These are phyloP conservation scores for Nicotiana attenuata DNA, from an alignment of 257 asterid genomes.

Conservation along the genomic window DNA sequence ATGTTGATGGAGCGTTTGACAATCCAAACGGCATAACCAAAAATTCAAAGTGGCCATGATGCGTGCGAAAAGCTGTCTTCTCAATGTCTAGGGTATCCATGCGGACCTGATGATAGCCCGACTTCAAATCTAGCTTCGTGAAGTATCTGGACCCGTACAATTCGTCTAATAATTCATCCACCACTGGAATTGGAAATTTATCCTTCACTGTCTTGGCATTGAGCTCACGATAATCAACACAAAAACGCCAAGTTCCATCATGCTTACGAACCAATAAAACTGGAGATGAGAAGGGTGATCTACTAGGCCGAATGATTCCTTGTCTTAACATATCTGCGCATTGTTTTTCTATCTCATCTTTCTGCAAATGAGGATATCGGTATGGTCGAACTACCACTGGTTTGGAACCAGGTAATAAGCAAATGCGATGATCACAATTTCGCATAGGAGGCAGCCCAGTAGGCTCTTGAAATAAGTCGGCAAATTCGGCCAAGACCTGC, in stretches of 20 bases:
- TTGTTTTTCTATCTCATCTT: not conserved
- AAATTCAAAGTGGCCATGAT: not conserved
- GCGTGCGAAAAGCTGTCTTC: not conserved
- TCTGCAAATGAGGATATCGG: not conserved
- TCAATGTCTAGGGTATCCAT: not conserved
- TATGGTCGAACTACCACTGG: not conserved
- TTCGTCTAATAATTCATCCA: not conserved
- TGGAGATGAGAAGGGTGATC: not conserved
- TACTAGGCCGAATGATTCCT: not conserved
- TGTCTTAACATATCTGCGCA: not conserved
- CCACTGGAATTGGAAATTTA: not conserved
- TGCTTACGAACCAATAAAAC: not conserved
- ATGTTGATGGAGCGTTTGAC: not conserved
- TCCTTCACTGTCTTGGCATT: not conserved
- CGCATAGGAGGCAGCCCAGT: not conserved
- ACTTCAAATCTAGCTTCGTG: not conserved
- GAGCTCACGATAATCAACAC: not conserved
- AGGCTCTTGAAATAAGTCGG: not conserved
- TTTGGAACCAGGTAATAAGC: not conserved
- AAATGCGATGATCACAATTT: not conserved
- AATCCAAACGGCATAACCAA: not conserved
- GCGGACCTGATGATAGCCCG: not conserved
- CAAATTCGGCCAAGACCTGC: not conserved
- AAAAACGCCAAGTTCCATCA: not conserved
- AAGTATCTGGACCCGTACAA: not conserved